These are phyloP conservation scores for Colletotrichum shisoi DNA, from an alignment of 2,329 filamentous ascomycete genomes.

Conservation along the genomic window DNA sequence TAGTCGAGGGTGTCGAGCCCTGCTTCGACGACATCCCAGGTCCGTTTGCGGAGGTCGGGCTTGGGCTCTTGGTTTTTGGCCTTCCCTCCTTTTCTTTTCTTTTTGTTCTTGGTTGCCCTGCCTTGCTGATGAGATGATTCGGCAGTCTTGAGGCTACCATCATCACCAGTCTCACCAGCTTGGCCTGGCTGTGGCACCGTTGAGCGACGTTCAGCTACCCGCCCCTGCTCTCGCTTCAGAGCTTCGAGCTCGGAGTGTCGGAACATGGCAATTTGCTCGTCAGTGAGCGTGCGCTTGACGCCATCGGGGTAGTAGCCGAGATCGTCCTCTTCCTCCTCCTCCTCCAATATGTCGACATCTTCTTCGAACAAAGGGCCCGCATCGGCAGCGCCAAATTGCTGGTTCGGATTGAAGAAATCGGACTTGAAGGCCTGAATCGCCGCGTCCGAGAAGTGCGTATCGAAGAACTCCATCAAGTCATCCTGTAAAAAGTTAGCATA, in stretches of 20 bases:
- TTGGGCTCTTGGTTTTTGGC: constrained; percentile 58
- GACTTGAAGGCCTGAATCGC: constrained; percentile 57
- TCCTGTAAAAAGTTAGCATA: constrained; percentile 53
- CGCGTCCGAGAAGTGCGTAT: constrained; percentile 64
- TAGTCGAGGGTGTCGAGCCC: constrained; percentile 69
- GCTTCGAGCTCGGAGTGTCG: constrained; percentile 84
- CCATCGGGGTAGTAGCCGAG: constrained; percentile 89
- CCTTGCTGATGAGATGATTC: constrained; percentile 37
- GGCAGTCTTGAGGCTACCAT: constrained; percentile 34
- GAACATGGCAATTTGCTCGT: constrained; percentile 90
- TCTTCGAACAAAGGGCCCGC: constrained; percentile 42
- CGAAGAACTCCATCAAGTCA: constrained; percentile 67
- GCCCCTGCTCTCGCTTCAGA: constrained; percentile 57
- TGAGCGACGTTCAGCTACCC: constrained; percentile 42
- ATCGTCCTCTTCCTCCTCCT: constrained; percentile 56
- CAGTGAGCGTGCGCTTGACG: constrained; percentile 85
- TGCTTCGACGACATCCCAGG: constrained; percentile 71
- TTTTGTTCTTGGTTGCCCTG: constrained; percentile 46
- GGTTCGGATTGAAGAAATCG: constrained; percentile 53
- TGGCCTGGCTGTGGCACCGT: constrained; percentile 28
- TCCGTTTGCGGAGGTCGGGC: constrained; percentile 70
- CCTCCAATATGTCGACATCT: constrained; percentile 50
- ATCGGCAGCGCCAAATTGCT: constrained; percentile 42
- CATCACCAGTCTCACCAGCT: constrained; percentile 48
- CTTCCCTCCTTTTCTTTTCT: constrained; percentile 52